Conservation (phyloP, 495 filamentous ascomycete genomes). For the Corynascus novoguineensis region DNA sequence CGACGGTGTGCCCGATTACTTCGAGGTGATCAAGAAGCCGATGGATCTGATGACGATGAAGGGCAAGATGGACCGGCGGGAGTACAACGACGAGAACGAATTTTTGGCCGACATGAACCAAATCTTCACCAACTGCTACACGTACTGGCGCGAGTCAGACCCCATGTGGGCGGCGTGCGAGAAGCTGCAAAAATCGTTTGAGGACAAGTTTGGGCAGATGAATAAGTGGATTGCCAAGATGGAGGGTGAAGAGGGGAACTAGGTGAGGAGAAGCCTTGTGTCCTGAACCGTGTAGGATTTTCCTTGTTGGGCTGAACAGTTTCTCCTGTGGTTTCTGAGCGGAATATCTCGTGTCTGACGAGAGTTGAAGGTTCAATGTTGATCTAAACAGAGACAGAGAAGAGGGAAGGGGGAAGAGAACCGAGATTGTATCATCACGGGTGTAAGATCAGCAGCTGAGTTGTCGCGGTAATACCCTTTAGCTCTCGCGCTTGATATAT, state of each 20-base stretch:
- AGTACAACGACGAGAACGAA: conserved; percentile 39
- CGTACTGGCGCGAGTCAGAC: conserved; percentile 39
- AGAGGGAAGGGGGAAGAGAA: neutral
- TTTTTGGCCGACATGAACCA: conserved; percentile 45
- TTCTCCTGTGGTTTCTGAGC: too few relatives aligned
- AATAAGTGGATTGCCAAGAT: conserved; percentile 47
- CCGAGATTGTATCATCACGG: conserved; percentile 1
- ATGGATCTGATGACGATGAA: conserved; percentile 50
- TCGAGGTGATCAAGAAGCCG: conserved; percentile 41
- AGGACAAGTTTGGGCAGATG: conserved; percentile 46
- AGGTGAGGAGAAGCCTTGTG: neutral
- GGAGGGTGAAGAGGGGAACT: conserved; percentile 37
- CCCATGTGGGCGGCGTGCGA: conserved; percentile 44
- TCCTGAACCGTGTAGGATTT: too few relatives aligned
- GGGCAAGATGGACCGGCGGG: conserved; percentile 41
- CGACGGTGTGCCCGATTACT: conserved; percentile 46
- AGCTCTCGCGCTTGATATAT: neutral
- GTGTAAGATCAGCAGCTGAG: conserved; percentile 1
- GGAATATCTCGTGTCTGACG: too few relatives aligned
- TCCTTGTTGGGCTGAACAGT: too few relatives aligned
- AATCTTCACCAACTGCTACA: conserved; percentile 47
- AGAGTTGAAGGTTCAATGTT: too few relatives aligned
- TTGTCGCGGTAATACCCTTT: neutral
- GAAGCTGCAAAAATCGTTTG: conserved; percentile 45
- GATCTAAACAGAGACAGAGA: too few relatives aligned